Evolutionary conservation across 2,329 filamentous ascomycete genomes (phyloP).

Genomic region (Ophiocordyceps sinensis): DNA sequence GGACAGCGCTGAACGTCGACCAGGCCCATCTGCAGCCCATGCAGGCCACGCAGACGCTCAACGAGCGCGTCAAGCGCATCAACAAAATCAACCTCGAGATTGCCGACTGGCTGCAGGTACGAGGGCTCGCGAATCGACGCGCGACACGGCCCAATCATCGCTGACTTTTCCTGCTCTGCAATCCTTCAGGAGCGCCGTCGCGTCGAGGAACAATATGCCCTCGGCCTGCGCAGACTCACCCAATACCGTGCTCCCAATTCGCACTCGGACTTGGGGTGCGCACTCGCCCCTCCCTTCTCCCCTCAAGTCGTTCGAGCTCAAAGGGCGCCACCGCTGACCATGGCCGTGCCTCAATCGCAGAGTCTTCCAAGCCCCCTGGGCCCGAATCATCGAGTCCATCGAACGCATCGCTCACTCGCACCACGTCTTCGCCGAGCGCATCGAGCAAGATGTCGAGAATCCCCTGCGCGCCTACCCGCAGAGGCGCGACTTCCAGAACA

Average conservation of each 20-base stretch:
- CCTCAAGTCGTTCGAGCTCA: not conserved
- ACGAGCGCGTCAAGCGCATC: constrained; percentile 79
- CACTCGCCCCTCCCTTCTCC: constrained; percentile 3
- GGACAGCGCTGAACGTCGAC: no score
- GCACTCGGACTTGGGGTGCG: constrained; percentile 75
- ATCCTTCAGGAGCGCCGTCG: constrained; percentile 67
- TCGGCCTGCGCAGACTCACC: constrained; percentile 66
- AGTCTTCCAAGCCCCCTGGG: constrained; percentile 83
- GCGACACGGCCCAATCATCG: not conserved
- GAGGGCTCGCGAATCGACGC: constrained; percentile 4
- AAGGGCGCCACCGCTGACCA: not conserved
- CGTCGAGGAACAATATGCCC: constrained; percentile 80
- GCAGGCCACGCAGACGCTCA: constrained; percentile 69
- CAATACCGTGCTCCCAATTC: constrained; percentile 60
- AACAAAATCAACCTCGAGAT: constrained; percentile 77
- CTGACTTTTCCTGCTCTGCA: not conserved
- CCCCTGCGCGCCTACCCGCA: constrained; percentile 64
- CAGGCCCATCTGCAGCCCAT: constrained; percentile 68
- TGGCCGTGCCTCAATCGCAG: constrained; percentile 29
- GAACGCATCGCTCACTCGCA: constrained; percentile 75
- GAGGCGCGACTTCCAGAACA: constrained; percentile 65
- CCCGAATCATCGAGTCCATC: constrained; percentile 66
- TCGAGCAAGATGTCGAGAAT: constrained; percentile 78
- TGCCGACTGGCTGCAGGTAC: constrained; percentile 92
- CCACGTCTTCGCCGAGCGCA: constrained; percentile 61